phyloP scores from a whole-genome alignment of 768 basidiomycete genomes.

The Kwoniella europaea region DNA sequence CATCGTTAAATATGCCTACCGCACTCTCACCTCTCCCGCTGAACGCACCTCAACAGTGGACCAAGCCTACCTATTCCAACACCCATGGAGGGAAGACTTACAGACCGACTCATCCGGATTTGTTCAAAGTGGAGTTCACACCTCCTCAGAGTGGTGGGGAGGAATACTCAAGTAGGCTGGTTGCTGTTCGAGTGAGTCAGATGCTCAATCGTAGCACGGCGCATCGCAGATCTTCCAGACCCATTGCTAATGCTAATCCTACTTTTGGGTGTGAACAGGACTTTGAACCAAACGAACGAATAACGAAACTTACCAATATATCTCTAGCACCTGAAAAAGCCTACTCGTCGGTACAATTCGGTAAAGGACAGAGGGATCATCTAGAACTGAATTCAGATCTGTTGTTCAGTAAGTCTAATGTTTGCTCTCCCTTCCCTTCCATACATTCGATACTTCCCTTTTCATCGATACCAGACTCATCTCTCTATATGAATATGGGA shows the following conservation, averaged over 20 bases:
- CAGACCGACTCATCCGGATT: slow-evolving; percentile 50
- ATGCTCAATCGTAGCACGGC: no score
- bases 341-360: slow-evolving; percentile 66
- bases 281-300: slow-evolving; percentile 36
- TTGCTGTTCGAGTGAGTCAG: slow-evolving; percentile 48
- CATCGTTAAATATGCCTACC: slow-evolving; percentile 33
- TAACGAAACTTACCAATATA: slow-evolving; percentile 44
- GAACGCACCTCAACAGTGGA: slow-evolving; percentile 33
- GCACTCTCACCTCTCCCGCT: slow-evolving; percentile 35
- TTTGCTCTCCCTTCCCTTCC: not conserved
- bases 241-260: no score
- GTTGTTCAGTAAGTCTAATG: slow-evolving; percentile 62
- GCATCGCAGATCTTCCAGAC: no score
- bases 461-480: no score
- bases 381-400: slow-evolving; percentile 69
- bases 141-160: slow-evolving; percentile 33
- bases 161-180: slow-evolving; percentile 48
- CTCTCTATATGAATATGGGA: no score
- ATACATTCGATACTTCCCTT: not conserved
- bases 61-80: slow-evolving; percentile 50
- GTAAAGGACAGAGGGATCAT: slow-evolving; percentile 62
- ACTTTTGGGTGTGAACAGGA: slow-evolving; percentile 37
- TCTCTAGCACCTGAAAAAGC: slow-evolving; percentile 58
- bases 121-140: slow-evolving; percentile 52
- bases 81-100: slow-evolving; percentile 52